These are phyloP conservation scores for Neodidymelliopsis sp. DNA, from an alignment of 2,329 filamentous ascomycete genomes.

Conservation along the genomic window DNA sequence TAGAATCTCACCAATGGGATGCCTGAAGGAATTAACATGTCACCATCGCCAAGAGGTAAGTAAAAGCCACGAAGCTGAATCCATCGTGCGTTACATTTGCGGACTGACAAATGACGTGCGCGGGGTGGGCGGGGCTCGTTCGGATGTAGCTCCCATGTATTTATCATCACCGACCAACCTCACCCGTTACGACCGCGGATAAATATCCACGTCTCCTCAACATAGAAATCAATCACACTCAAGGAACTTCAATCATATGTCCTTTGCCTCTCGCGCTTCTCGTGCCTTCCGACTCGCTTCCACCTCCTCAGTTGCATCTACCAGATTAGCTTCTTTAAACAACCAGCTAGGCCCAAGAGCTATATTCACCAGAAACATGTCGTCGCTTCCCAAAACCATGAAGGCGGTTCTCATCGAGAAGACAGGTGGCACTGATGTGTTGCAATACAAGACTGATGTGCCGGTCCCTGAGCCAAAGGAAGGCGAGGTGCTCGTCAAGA, in stretches of 20 bases:
- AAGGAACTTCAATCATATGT: slow-evolving; percentile 21
- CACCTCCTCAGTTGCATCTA: slow-evolving; percentile 20
- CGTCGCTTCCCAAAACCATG: slow-evolving; percentile 71
- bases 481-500: slow-evolving; percentile 81
- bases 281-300: slow-evolving; percentile 17
- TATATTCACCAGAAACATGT: slow-evolving; percentile 45
- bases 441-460: slow-evolving; percentile 74
- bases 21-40: not conserved
- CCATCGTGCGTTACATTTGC: not conserved
- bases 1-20: not conserved
- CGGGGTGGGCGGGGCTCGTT: slow-evolving; percentile 12
- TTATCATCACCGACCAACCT: slow-evolving; percentile 19
- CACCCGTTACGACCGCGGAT: slow-evolving; percentile 2
- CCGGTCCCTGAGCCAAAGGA: slow-evolving; percentile 72
- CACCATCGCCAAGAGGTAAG: not conserved
- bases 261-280: slow-evolving; percentile 17
- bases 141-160: slow-evolving; percentile 18
- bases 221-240: not conserved
- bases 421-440: slow-evolving; percentile 74
- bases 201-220: slow-evolving; percentile 1
- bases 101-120: slow-evolving; percentile 24
- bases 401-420: slow-evolving; percentile 76
- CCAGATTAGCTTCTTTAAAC: slow-evolving; percentile 29
- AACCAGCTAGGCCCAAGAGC: slow-evolving; percentile 25
- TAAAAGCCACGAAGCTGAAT: not conserved